Conservation (phyloP, 176 grass and related monocot genomes). For the Puccinellia tenuiflora region DNA sequence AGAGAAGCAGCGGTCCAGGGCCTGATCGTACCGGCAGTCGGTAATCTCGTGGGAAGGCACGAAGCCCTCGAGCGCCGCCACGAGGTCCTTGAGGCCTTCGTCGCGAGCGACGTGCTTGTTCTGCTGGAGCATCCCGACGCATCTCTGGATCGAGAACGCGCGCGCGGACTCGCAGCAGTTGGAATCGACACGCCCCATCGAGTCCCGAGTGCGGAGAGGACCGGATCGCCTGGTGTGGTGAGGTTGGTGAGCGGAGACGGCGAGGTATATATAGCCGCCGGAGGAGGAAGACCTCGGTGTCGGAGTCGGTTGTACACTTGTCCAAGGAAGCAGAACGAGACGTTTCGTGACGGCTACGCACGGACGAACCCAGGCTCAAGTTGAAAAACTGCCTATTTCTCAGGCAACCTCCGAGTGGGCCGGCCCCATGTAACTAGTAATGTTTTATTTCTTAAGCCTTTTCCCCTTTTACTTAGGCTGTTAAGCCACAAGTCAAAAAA, state of each 20-base stretch:
- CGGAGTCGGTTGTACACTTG: not conserved
- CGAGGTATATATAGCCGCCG: not conserved
- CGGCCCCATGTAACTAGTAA: no score
- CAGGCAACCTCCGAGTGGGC: no score
- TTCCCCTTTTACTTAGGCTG: no score
- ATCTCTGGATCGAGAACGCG: not conserved
- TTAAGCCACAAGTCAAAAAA: no score
- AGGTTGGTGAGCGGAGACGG: not conserved
- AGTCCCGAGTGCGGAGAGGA: no score
- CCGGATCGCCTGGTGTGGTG: not conserved
- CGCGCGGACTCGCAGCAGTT: not conserved
- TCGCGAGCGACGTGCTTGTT: constrained; percentile 3
- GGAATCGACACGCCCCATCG: not conserved
- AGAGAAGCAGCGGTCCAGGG: not conserved
- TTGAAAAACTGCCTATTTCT: no score
- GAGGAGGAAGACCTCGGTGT: not conserved
- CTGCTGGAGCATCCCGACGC: constrained; percentile 13
- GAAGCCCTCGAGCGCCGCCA: not conserved
- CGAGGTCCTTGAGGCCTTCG: not conserved
- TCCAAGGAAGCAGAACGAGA: not conserved
- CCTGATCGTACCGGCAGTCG: not conserved
- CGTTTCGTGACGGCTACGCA: not conserved
- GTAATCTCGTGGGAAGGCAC: not conserved
- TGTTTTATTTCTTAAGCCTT: no score
- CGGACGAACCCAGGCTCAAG: no score